Base-by-base conservation (phyloP, 2,329 filamentous ascomycete genomes). In the Mollisia scopiformis region DNA sequence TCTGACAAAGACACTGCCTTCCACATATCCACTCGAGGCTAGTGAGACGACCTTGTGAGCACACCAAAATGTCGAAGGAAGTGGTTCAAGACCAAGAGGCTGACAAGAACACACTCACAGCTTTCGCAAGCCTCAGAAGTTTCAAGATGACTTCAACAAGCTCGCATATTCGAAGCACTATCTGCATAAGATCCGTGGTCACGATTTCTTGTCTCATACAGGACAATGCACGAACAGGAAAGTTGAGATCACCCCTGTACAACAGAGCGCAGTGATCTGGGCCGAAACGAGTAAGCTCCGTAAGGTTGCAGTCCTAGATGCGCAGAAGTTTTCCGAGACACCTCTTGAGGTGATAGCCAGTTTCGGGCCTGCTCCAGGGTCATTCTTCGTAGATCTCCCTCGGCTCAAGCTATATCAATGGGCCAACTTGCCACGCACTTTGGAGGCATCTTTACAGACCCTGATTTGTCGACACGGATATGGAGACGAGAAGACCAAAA, bases 361-460 rank as follows among this genome's bases (percentile, higher is more conserved):
- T 13, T 53, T 58, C 31, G 56, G 56, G 3, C 56, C 56, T 16
- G 2, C 14, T 19, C n/a, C 56, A 2, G 56, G 56, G 3, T 53
- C 47, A 13, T 46, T 47, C 10, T 61, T 57, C n/a, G 59, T 51
- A 4, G 41, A 61, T 23, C 30, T 43, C 2, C 57, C 39, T 43
- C 39, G 30, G 8, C 19, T 57, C 39, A 49, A 54, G 27, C 35
- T 37, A 13, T 61, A 61, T 14, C 28, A 39, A 14, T 57, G 59
- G 59, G 39, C 30, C 3, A 57, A 57, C 19, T 23, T 61, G 5
- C 59, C 59, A 3, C 6, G 7, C 6, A 39, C 30, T n/a, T 27
- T 59, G 35, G 43, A 59, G 13, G 31, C 28, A 1, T 30, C 11
- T 6, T 11, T 58, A 3, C 55, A 58, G 25, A 43, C 33, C 11